Percentiles rank a stretch among this genome's conserved stretches.
phyloP scores from a whole-genome alignment of 2,329 filamentous ascomycete species.

The Colletotrichum sojae region DNA sequence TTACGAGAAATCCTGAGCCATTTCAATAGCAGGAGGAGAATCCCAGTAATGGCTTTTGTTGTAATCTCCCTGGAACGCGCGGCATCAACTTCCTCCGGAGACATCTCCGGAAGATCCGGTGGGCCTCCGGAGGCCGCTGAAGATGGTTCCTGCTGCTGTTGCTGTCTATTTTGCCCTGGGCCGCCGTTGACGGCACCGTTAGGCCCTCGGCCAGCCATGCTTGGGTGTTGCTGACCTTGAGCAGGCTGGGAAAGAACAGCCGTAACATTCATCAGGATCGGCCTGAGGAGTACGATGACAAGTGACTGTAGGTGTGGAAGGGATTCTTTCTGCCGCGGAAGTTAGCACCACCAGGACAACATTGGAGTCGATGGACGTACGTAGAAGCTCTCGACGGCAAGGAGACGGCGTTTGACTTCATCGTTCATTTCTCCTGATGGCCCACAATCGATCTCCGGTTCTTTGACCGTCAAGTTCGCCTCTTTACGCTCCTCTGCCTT shows the following conservation, averaged over 20 bases:
- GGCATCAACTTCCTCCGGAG: conserved; percentile 84
- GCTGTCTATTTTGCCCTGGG: conserved; percentile 49
- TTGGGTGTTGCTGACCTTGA: conserved; percentile 60
- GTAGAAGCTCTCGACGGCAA: conserved; percentile 87
- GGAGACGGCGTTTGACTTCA: conserved; percentile 75
- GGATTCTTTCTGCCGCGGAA: conserved; percentile 71
- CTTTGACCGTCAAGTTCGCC: conserved; percentile 43
- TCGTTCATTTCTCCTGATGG: conserved; percentile 65
- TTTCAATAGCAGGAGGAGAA: conserved; percentile 89
- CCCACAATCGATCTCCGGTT: conserved; percentile 62
- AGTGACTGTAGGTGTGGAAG: conserved; percentile 92
- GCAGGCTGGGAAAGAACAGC: conserved; percentile 78
- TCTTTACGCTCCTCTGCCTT: conserved; percentile 47
- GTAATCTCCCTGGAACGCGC: conserved; percentile 88
- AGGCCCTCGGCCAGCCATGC: conserved; percentile 55
- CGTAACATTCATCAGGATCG: conserved; percentile 88
- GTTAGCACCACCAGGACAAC: conserved; percentile 41
- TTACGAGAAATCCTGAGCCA: conserved; percentile 96
- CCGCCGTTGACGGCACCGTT: conserved; percentile 59
- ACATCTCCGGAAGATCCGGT: conserved; percentile 61
- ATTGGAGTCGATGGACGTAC: conserved; percentile 57
- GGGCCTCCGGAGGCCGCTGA: conserved; percentile 34
- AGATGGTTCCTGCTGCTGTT: conserved; percentile 46
- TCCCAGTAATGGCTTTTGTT: conserved; percentile 91
- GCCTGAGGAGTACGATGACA: conserved; percentile 92